Percentiles rank a stretch among this genome's conserved stretches.
These are phyloP conservation scores for Backusella luteola DNA, from an alignment of 192 early-diverging fungal genomes.

Conservation along the genomic window DNA sequence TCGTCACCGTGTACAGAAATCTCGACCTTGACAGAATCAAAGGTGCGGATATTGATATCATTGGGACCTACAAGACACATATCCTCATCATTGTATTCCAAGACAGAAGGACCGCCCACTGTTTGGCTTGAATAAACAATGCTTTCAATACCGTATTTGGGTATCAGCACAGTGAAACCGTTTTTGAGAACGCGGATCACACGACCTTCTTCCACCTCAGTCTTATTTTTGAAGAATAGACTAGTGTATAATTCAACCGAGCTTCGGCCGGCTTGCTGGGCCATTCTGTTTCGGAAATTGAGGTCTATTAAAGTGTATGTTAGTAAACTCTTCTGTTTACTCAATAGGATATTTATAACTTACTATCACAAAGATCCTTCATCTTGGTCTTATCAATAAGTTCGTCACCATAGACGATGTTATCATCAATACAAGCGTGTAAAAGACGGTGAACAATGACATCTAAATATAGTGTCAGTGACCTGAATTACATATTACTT, in stretches of 20 bases:
- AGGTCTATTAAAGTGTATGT: slow-evolving; percentile 42
- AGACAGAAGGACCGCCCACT: slow-evolving; percentile 22
- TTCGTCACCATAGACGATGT: slow-evolving; percentile 58
- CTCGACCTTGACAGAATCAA: slow-evolving; percentile 77
- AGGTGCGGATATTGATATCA: slow-evolving; percentile 64
- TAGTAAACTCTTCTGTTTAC: neutral
- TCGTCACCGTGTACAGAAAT: slow-evolving; percentile 61
- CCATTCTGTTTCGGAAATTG: slow-evolving; percentile 94
- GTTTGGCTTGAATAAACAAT: slow-evolving; percentile 67
- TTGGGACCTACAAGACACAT: slow-evolving; percentile 37
- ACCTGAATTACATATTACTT: neutral
- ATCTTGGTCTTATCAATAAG: slow-evolving; percentile 81
- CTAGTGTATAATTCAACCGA: slow-evolving; percentile 97
- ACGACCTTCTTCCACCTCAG: slow-evolving; percentile 80
- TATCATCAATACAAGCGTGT: slow-evolving; percentile 49
- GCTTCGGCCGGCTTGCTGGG: slow-evolving; percentile 90
- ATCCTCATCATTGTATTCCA: slow-evolving; percentile 43
- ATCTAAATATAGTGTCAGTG: slow-evolving; percentile 44
- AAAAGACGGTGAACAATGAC: slow-evolving; percentile 92
- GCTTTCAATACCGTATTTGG: slow-evolving; percentile 90
- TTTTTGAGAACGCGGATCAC: slow-evolving; percentile 93
- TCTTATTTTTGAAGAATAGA: slow-evolving; percentile 95
- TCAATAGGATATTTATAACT: neutral
- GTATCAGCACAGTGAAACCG: slow-evolving; percentile 91
- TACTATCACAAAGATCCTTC: slow-evolving; percentile 81